Evolutionary conservation across 1,139 yeast genomes (phyloP).

Genomic region (Geotrichum aggregatum): DNA sequence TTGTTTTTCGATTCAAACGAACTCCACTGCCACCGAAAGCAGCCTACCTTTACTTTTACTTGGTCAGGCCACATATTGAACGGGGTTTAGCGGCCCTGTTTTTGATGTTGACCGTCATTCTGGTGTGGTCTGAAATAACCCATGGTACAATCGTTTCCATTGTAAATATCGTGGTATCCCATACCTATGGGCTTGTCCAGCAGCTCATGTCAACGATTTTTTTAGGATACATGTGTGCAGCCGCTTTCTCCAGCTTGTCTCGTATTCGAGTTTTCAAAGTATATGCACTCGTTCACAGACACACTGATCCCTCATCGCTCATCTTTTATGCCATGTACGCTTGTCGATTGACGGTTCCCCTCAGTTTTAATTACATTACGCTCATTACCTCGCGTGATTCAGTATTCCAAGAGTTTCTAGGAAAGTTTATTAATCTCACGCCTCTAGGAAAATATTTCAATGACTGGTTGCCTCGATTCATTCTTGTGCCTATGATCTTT

Average conservation of each 20-base stretch:
- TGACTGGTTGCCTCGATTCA: constrained; percentile 68
- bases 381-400: constrained; percentile 50
- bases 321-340: constrained; percentile 77
- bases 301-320: constrained; percentile 71
- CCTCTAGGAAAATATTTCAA: constrained; percentile 71
- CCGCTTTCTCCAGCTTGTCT: constrained; percentile 63
- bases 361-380: constrained; percentile 73
- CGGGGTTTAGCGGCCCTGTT: constrained; percentile 43
- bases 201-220: constrained; percentile 43
- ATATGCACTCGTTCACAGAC: constrained; percentile 63
- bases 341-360: constrained; percentile 76
- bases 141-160: constrained; percentile 66
- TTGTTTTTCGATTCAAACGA: constrained; percentile 34
- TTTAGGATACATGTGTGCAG: constrained; percentile 63
- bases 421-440: constrained; percentile 68
- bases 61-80: constrained; percentile 47
- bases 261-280: constrained; percentile 67
- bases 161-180: constrained; percentile 49
- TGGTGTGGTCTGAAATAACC: constrained; percentile 69
- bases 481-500: constrained; percentile 61
- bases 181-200: constrained; percentile 36
- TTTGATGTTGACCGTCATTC: constrained; percentile 48
- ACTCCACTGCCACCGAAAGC: constrained; percentile 40
- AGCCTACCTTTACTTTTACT: constrained; percentile 43
- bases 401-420: constrained; percentile 55